Evolutionary conservation across 768 basidiomycete species (phyloP).

Genomic region (Clathrus columnatus): DNA sequence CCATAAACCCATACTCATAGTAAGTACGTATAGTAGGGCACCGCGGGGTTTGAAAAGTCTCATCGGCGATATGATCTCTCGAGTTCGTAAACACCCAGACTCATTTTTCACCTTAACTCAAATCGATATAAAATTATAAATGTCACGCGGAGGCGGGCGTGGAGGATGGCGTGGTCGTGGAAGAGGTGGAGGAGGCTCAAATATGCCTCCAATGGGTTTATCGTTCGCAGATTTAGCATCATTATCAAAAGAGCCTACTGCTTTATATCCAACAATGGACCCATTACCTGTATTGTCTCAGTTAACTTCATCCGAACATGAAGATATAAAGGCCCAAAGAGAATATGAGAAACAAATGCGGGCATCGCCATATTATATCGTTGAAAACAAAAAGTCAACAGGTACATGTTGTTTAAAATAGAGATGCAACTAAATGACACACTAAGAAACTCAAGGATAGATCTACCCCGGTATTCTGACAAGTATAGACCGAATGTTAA

Average conservation of each 20-base stretch:
- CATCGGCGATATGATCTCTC: neutral
- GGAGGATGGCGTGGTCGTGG: constrained; percentile 38
- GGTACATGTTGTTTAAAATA: constrained; percentile 26
- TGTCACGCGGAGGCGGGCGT: constrained; percentile 43
- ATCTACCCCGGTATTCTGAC: constrained; percentile 75
- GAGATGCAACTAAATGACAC: neutral
- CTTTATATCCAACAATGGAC: constrained; percentile 65
- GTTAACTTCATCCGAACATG: constrained; percentile 54
- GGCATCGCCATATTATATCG: constrained; percentile 65
- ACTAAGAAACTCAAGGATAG: constrained; percentile 26
- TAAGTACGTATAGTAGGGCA: no score
- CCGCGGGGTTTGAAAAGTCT: no score
- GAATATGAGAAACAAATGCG: constrained; percentile 58
- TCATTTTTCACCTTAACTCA: neutral
- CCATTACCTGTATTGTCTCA: constrained; percentile 61
- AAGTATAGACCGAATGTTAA: constrained; percentile 61
- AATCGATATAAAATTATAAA: constrained; percentile 16
- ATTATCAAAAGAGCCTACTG: constrained; percentile 65
- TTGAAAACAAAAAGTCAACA: constrained; percentile 58
- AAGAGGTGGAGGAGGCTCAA: constrained; percentile 29
- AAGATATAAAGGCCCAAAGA: constrained; percentile 56
- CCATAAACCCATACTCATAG: no score
- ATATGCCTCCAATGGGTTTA: constrained; percentile 66
- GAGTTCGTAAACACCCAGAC: neutral
- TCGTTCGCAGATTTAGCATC: constrained; percentile 73